Conservation (phyloP, 441 rosid species). For the Eruca vesicaria region DNA sequence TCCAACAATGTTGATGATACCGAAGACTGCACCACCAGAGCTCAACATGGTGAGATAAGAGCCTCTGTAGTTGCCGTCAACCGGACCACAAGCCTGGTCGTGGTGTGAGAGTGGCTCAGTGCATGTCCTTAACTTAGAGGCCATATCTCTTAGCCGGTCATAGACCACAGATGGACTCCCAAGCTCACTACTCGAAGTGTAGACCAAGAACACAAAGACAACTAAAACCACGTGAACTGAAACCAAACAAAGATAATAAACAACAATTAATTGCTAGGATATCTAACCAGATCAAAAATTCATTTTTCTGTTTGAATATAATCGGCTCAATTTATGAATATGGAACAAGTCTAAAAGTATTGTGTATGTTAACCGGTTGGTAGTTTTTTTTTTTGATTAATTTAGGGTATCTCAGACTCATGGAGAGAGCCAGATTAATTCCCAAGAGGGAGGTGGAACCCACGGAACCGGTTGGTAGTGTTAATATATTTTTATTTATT, state of each 20-base stretch:
- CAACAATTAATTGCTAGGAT: not conserved
- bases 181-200: slow-evolving; percentile 73
- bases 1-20: slow-evolving; percentile 84
- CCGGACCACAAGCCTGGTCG: slow-evolving; percentile 86
- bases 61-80: slow-evolving; percentile 70
- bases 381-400: no score
- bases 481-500: not conserved
- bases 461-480: not conserved
- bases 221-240: slow-evolving; percentile 79
- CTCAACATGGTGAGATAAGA: slow-evolving; percentile 88
- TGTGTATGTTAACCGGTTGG: not conserved
- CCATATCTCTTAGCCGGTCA: slow-evolving; percentile 52
- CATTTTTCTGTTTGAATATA: not conserved
- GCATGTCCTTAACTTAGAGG: slow-evolving; percentile 68
- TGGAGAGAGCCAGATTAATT: no score
- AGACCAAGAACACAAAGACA: slow-evolving; percentile 83
- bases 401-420: no score
- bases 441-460: no score
- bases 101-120: slow-evolving; percentile 67
- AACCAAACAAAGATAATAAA: not conserved
- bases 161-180: slow-evolving; percentile 78
- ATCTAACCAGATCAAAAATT: not conserved
- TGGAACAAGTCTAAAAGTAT: not conserved
- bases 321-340: not conserved
- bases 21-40: slow-evolving; percentile 90